A percentile compares a stretch with the other conserved stretches of the same genome.
phyloP scores from a whole-genome alignment of 768 basidiomycete genomes.

The Tricholoma terreum region DNA sequence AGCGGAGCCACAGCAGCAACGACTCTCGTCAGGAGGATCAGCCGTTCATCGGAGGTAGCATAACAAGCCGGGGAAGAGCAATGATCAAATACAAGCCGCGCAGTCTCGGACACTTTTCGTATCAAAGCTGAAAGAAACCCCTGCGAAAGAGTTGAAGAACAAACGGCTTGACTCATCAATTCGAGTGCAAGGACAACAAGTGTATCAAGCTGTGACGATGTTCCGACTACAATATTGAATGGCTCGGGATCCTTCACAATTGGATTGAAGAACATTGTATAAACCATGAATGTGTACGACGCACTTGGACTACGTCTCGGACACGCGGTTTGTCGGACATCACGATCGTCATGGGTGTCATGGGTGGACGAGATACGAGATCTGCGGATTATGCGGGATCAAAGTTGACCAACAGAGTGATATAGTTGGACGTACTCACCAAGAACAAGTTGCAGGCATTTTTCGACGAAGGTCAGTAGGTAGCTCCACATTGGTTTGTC shows the following conservation, averaged over 20 bases:
- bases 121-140: conserved; percentile 50
- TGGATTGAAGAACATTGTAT: conserved; percentile 21
- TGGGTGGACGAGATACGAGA: conserved; percentile 28
- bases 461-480: conserved; percentile 37
- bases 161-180: conserved; percentile 39
- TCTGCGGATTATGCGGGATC: conserved; percentile 23
- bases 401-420: conserved; percentile 1
- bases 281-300: neutral
- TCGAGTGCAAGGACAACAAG: conserved; percentile 48
- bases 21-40: conserved; percentile 38
- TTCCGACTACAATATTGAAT: conserved; percentile 35
- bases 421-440: conserved; percentile 31
- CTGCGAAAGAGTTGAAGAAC: conserved; percentile 40
- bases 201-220: conserved; percentile 38
- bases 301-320: conserved; percentile 24
- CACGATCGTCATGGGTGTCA: conserved; percentile 34
- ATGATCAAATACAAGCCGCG: conserved; percentile 40
- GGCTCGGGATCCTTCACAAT: conserved; percentile 34
- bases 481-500: conserved; percentile 39
- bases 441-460: conserved; percentile 37
- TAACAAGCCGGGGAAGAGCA: conserved; percentile 39
- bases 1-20: conserved; percentile 30
- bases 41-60: conserved; percentile 30
- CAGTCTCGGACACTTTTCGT: conserved; percentile 38
- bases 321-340: conserved; percentile 40